phyloP scores from a whole-genome alignment of 202 grass and related monocot genomes.

The Cymbopogon flexuosus region DNA sequence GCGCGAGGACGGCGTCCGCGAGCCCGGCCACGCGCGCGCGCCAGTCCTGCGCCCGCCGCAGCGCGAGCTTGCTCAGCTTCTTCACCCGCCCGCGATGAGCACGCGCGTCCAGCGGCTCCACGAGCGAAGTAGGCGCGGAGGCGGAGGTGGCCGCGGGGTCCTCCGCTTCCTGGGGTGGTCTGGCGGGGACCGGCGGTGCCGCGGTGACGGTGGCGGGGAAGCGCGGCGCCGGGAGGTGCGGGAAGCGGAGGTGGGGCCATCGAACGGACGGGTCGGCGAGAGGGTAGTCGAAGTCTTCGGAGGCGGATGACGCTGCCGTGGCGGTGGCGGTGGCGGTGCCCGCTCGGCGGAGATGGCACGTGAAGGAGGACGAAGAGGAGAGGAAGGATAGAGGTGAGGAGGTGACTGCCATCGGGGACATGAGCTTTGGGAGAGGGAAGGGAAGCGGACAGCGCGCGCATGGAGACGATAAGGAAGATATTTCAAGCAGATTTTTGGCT shows the following conservation, averaged over 20 bases:
- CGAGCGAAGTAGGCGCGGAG: background rate
- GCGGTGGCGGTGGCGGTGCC: slow-evolving; percentile 1
- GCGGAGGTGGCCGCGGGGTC: background rate
- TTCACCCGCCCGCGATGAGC: slow-evolving; percentile 60
- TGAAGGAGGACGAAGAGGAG: slow-evolving; percentile 25
- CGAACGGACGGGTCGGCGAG: slow-evolving; percentile 74
- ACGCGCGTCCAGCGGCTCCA: slow-evolving; percentile 71
- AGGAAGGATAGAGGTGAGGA: slow-evolving; percentile 29
- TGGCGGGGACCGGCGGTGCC: slow-evolving; percentile 6
- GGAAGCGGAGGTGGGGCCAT: slow-evolving; percentile 69
- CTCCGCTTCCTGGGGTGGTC: background rate
- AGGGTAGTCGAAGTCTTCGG: slow-evolving; percentile 63
- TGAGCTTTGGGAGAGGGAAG: background rate
- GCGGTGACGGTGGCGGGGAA: slow-evolving; percentile 9
- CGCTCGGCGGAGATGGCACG: slow-evolving; percentile 24
- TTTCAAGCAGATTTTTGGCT: slow-evolving; percentile 9
- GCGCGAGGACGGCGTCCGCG: slow-evolving; percentile 50
- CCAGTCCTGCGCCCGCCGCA: slow-evolving; percentile 74
- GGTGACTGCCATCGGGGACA: slow-evolving; percentile 60
- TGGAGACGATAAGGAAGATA: slow-evolving; percentile 22
- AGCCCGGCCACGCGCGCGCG: slow-evolving; percentile 56
- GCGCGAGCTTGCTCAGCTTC: slow-evolving; percentile 75
- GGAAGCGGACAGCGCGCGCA: slow-evolving; percentile 9
- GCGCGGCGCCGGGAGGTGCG: slow-evolving; percentile 40
- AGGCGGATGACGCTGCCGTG: background rate